Evolutionary conservation across 1,284 basidiomycete species (phyloP).

Genomic region (Stereum hirsutum): DNA sequence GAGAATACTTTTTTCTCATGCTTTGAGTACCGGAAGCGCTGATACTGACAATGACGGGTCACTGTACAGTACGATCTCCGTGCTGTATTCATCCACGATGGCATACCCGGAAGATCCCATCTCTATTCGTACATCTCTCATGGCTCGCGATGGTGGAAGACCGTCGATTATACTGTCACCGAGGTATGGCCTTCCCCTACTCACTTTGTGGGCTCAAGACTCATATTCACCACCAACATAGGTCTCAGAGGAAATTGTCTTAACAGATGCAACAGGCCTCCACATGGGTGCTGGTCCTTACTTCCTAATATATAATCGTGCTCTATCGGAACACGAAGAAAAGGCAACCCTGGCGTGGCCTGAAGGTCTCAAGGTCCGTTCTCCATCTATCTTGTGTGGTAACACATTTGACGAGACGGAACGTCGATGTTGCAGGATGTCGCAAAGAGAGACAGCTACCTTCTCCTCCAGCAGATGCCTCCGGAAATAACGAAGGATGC

Average conservation of each 20-base stretch:
- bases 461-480: constrained; percentile 18
- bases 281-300: constrained; percentile 70
- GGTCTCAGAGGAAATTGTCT: constrained; percentile 60
- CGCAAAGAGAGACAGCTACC: constrained; percentile 23
- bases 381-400: too few relatives aligned
- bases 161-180: constrained; percentile 57
- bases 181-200: constrained; percentile 30
- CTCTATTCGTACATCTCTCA: constrained; percentile 69
- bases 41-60: too few relatives aligned
- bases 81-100: constrained; percentile 65
- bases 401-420: too few relatives aligned
- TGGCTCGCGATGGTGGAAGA: constrained; percentile 67
- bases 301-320: constrained; percentile 59
- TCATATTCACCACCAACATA: constrained; percentile 16
- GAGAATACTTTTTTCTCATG: constrained; percentile 15
- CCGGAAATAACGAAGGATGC: constrained; percentile 14
- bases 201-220: too few relatives aligned
- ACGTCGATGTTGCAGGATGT: constrained; percentile 17
- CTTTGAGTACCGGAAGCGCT: too few relatives aligned
- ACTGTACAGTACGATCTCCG: constrained; percentile 61
- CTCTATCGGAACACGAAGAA: constrained; percentile 27
- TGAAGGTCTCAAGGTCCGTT: constrained; percentile 27
- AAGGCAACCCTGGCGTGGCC: constrained; percentile 27
- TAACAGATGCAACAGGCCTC: constrained; percentile 57
- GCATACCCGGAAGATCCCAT: constrained; percentile 62